Percentiles rank a stretch among this genome's conserved stretches.
phyloP scores from a whole-genome alignment of 176 grass and related monocot genomes.

The Lolium multiflorum region DNA sequence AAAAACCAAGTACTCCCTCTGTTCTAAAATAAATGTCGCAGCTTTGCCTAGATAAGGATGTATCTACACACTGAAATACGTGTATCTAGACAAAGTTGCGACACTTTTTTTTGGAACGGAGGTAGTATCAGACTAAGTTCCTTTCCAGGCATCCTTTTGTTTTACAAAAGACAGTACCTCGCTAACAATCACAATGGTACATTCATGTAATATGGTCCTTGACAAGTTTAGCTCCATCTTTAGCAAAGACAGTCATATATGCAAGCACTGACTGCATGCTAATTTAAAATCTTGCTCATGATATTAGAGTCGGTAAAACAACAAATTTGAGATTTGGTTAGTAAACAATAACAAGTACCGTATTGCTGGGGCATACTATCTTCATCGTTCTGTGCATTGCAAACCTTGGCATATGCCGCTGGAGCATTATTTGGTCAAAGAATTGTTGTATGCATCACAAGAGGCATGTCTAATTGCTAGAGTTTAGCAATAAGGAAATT shows the following conservation, averaged over 20 bases:
- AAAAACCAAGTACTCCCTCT: not conserved
- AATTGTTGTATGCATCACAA: constrained; percentile 57
- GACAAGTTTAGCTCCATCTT: constrained; percentile 32
- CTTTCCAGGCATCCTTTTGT: not conserved
- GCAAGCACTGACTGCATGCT: not conserved
- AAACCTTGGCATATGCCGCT: constrained; percentile 50
- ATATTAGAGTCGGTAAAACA: constrained; percentile 36
- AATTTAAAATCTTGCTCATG: constrained; percentile 6
- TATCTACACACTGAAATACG: too few relatives aligned
- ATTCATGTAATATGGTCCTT: constrained; percentile 27
- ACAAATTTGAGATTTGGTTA: constrained; percentile 2
- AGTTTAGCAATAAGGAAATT: constrained; percentile 64
- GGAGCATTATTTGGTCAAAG: constrained; percentile 58
- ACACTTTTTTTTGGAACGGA: too few relatives aligned
- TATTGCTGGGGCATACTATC: constrained; percentile 37
- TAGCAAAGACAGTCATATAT: not conserved
- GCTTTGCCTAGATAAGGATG: too few relatives aligned
- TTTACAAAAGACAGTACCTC: constrained; percentile 1
- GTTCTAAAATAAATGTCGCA: too few relatives aligned
- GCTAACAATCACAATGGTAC: not conserved
- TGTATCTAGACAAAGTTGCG: too few relatives aligned
- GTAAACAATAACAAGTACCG: constrained; percentile 31
- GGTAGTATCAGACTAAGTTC: not conserved
- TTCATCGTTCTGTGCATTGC: constrained; percentile 42
- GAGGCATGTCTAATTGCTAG: constrained; percentile 62